A percentile compares a stretch with the other conserved stretches of the same genome.
Conservation (phyloP, 208 protist species). For the Wallacemonas sp. region DNA sequence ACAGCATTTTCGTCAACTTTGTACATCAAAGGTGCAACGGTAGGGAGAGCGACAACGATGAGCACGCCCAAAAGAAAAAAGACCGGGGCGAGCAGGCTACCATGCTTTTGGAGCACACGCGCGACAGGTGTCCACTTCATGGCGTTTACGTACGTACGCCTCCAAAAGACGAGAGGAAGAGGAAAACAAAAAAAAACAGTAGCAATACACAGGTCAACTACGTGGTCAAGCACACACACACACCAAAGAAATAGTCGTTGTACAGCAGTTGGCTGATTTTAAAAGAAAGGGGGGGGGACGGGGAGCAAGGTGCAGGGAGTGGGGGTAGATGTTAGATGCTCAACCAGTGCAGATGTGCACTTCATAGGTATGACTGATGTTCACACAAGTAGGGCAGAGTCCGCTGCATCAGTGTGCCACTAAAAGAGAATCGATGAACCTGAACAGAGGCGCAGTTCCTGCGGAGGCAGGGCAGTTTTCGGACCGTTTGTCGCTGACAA, state of each 20-base stretch:
- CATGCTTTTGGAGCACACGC: constrained; percentile 31
- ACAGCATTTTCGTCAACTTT: constrained; percentile 70
- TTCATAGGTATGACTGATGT: too few species aligned
- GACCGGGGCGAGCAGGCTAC: constrained; percentile 34
- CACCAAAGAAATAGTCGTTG: not conserved
- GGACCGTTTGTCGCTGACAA: too few species aligned
- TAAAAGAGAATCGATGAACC: too few species aligned
- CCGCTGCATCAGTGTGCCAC: too few species aligned
- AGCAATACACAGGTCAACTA: not conserved
- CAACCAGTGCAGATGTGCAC: too few species aligned
- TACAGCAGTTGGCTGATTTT: too few species aligned
- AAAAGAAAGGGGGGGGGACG: too few species aligned
- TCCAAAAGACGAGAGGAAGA: not conserved
- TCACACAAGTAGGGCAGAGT: too few species aligned
- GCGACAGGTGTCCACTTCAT: constrained; percentile 33
- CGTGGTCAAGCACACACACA: not conserved
- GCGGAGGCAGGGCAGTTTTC: too few species aligned
- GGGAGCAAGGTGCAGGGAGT: too few species aligned
- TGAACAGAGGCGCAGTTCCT: too few species aligned
- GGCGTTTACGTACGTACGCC: not conserved
- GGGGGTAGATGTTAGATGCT: too few species aligned
- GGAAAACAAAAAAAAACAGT: not conserved
- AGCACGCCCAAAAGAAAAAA: constrained; percentile 41
- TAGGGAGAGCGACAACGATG: constrained; percentile 42
- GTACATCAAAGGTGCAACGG: constrained; percentile 21